These are phyloP conservation scores for Chytriomyces hyalinus DNA, from an alignment of 192 early-diverging fungal species.

Conservation along the genomic window DNA sequence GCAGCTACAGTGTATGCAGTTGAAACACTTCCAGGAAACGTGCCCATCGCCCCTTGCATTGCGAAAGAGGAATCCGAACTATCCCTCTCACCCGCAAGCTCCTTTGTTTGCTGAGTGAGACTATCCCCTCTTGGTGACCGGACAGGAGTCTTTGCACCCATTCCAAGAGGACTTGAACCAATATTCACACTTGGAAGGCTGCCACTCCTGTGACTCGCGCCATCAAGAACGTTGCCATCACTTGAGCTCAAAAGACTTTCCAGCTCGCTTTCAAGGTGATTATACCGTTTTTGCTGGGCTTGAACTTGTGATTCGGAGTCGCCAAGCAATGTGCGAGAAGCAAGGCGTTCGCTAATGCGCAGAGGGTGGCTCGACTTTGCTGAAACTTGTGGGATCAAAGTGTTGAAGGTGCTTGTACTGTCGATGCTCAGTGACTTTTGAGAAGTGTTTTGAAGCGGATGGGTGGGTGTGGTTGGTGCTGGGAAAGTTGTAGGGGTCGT, in stretches of 20 bases:
- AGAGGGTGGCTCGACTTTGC: neutral
- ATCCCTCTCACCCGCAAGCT: neutral
- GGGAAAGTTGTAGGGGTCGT: slow-evolving; percentile 1
- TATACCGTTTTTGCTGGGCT: neutral
- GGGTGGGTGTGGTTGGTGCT: neutral
- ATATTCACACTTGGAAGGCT: neutral
- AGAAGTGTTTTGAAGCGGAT: neutral
- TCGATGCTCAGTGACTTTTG: neutral
- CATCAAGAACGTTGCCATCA: neutral
- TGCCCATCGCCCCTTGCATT: neutral
- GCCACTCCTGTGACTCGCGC: neutral
- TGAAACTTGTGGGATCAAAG: neutral
- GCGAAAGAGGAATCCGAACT: too few relatives aligned
- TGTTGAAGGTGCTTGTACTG: neutral
- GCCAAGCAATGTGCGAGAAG: neutral
- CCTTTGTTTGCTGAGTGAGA: neutral
- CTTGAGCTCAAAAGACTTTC: slow-evolving; percentile 8
- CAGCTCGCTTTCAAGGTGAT: slow-evolving; percentile 23
- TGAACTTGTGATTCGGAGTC: neutral
- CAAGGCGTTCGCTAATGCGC: slow-evolving; percentile 24
- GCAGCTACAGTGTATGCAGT: neutral
- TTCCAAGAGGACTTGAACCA: neutral
- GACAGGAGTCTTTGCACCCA: neutral
- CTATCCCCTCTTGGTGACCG: neutral
- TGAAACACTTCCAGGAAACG: neutral